Base-by-base conservation (phyloP, 1,284 basidiomycete species). In the Coniferiporia weirii region DNA sequence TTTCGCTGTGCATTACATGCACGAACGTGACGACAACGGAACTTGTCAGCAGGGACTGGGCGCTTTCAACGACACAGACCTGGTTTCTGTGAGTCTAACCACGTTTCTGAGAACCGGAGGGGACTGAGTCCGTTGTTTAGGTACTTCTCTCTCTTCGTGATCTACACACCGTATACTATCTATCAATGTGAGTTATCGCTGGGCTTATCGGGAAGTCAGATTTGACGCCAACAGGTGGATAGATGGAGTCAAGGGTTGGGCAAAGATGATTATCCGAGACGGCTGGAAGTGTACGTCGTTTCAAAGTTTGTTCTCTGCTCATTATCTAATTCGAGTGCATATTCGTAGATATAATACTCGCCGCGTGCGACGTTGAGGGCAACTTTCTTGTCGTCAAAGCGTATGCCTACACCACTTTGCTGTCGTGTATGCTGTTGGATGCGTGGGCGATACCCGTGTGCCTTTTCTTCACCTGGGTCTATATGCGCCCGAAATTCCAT, bases 381-480 rank as follows among this genome's bases (percentile, higher is more conserved):
- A 93, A 94, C 69, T 94, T 89, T 68, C 71, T 91, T 54, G 91
- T 89, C 46, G 83, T 94, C 59, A 90, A 89, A 70, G 91, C 92
- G 9, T 94, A 91, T 70, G 79, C 89, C 72, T 93, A 91, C 75
- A 94, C 92, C 44, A 89, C 90, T 61, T 73, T 94, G 1, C 74
- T 94, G 43, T 93, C 91, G 0, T 91, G 89, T 71, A 91, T 92
- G 88, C 79, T 94, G 13, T 83, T 94, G 55, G 89, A 93, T 68
- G 87, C 91, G 81, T 89, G 89, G 91, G 91, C 91, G 0, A 93
- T 91, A 65, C 92, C 92, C 17, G 81, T 89, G 4, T 93, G 91
- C 70, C 75, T 93, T 68, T 79, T 90, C 72, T 84, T 93, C 72
- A 84, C 83, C 49, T 93, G 85, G 82, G 61, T 94, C 8, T 92